Percentiles rank a stretch among this genome's conserved stretches.
phyloP scores from a whole-genome alignment of 495 filamentous ascomycete species.

The Neurospora sp. region DNA sequence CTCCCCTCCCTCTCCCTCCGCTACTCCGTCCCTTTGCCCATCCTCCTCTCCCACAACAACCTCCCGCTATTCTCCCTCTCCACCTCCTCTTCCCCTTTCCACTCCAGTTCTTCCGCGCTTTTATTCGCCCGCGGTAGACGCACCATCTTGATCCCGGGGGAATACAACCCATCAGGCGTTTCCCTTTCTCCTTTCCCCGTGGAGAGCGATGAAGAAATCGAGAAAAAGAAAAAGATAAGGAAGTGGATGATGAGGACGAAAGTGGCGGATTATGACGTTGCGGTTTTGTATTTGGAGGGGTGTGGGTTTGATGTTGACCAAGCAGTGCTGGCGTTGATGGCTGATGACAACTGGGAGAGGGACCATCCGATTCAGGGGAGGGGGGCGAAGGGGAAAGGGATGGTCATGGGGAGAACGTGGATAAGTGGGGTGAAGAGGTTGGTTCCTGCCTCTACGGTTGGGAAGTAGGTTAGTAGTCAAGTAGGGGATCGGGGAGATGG shows the following conservation, averaged over 20 bases:
- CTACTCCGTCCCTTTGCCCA: constrained; percentile 50
- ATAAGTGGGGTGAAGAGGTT: not conserved
- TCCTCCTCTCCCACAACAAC: constrained; percentile 50
- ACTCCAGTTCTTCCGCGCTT: not conserved
- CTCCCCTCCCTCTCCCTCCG: constrained; percentile 53
- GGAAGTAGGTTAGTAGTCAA: not conserved
- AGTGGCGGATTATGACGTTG: constrained; percentile 63
- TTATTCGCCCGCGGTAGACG: constrained; percentile 35
- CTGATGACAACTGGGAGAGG: constrained; percentile 46
- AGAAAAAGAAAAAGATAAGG: constrained; percentile 52
- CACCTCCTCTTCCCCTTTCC: constrained; percentile 48
- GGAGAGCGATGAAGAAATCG: constrained; percentile 59
- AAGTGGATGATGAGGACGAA: constrained; percentile 64
- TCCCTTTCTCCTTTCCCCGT: constrained; percentile 54
- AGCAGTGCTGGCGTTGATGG: too few relatives aligned
- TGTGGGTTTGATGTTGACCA: constrained; percentile 41
- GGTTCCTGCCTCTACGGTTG: not conserved
- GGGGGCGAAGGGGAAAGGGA: constrained; percentile 5
- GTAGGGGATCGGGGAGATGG: not conserved
- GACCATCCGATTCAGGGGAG: constrained; percentile 40
- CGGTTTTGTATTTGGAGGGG: constrained; percentile 58
- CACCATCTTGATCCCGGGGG: constrained; percentile 56
- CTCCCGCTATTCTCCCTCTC: constrained; percentile 48
- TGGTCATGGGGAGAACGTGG: constrained; percentile 13
- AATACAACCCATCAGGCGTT: constrained; percentile 43